Percentiles rank a stretch among this genome's conserved stretches.
These are phyloP conservation scores for Gautieria morchelliformis DNA, from an alignment of 768 basidiomycete genomes.

Conservation along the genomic window DNA sequence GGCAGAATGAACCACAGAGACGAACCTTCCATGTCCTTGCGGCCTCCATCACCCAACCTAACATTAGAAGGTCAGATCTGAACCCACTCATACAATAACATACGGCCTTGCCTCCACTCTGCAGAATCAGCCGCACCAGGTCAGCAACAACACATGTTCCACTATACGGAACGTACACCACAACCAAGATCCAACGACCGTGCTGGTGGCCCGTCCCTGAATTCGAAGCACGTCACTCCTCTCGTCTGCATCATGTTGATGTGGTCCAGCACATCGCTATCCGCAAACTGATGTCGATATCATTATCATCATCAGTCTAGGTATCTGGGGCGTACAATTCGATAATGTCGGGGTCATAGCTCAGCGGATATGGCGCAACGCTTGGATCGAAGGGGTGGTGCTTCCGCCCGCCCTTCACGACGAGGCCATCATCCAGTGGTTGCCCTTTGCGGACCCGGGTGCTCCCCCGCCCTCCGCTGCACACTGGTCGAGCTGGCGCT, in stretches of 20 bases:
- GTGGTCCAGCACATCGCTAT: constrained; percentile 17
- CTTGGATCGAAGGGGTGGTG: constrained; percentile 63
- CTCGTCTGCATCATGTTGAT: constrained; percentile 35
- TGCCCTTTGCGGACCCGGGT: background rate
- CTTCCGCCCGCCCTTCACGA: constrained; percentile 48
- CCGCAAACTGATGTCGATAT: background rate
- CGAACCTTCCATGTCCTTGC: constrained; percentile 62
- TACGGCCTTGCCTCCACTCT: constrained; percentile 7
- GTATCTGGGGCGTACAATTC: constrained; percentile 45
- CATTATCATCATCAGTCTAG: background rate
- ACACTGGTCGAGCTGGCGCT: background rate
- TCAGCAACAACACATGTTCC: background rate
- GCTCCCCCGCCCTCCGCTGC: background rate
- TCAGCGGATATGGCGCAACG: constrained; percentile 73
- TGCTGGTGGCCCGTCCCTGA: constrained; percentile 39
- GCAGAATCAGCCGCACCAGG: constrained; percentile 22
- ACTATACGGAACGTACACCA: constrained; percentile 39
- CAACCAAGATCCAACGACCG: constrained; percentile 63
- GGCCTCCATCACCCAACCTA: constrained; percentile 60
- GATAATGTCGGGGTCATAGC: constrained; percentile 56
- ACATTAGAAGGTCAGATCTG: background rate
- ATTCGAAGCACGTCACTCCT: constrained; percentile 52
- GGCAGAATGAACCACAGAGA: constrained; percentile 4
- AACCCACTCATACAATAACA: background rate
- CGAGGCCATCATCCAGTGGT: constrained; percentile 36